Base-by-base conservation (phyloP, 208 protist genomes). In the Trypanosomatidae sp. region DNA sequence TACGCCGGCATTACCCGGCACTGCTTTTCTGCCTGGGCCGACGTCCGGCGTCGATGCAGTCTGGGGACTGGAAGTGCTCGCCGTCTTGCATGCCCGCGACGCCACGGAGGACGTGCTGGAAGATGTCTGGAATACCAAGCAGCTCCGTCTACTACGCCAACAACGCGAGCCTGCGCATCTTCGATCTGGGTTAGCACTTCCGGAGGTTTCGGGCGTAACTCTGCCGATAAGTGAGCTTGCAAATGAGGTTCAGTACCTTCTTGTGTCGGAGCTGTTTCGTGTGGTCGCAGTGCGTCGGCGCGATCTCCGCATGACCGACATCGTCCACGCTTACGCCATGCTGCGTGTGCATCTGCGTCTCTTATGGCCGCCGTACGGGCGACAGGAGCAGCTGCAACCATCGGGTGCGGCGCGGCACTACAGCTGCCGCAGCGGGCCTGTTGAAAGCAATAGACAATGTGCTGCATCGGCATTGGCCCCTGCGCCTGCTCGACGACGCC, bases 241-340 rank as follows among this genome's bases (percentile, higher is more conserved):
- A 17, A 55, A 55, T 15, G 75, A 80, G 25, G 47, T 80, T 33
- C 68, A 74, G 62, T 62, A 74, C 53, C 64, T 77, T 12, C 65
- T 82, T 5, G 71, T 77, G 6, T 53, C 69, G 41, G 69, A 72
- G 56, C 66, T 82, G 22, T 82, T 76, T 33, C 74, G 66, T 30
- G 78, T 74, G 30, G 67, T 66, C 44, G 67, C 53, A 39, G 19
- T 60, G 58, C 70, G 70, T 65, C 82, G 77, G 0, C 68, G 73
- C n/a, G 77, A 90, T 19, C 69, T 95, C 36, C 88, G 85, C 50
- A 86, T 95, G 68, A 95, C 91, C 1, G 80, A 80, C 52, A 49
- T 95, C 43, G 86, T 95, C 41, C 91, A 93, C 66, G 80, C 68
- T 36, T 95, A 91, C 72, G 80, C 82, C 9, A 76, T 95, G 49